Base-by-base conservation (phyloP, 371 early-diverging fungal genomes). In the Cokeromyces recurvatus region DNA sequence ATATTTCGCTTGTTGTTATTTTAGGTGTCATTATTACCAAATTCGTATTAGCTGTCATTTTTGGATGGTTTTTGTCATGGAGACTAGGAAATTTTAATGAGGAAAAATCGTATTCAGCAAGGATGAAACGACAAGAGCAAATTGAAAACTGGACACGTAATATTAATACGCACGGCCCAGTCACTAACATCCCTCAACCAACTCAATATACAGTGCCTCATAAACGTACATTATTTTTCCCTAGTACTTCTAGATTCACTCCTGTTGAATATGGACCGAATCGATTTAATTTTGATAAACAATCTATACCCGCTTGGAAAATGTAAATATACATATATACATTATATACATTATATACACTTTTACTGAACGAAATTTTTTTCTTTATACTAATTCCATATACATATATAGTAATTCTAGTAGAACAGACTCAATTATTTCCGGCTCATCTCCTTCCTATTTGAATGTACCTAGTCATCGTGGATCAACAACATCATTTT, bases 11-110 rank as follows among this genome's bases (percentile, higher is more conserved):
- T 23, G 62, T 71, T 21, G 74, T 85, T 32, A 80, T 84, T 55
- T 51, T 86, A 39, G 80, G 78, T 43, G 74, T 77, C 16, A 81
- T 84, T 29, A 15, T 73, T 47, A 69, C 65, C 65, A 92, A 86
- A 61, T 89, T 92, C 48, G 56, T 66, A 10, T 72, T 87, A 48
- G 90, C 92, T 8, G 56, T 89, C 8, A 61, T 78, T 32, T 92
- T 91, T 69, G 82, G 79, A 21, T 86, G 86, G 86, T 78, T 85
- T 21, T 53, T 88, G 46, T 73, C 79, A 0, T 80, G 78, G 61
- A 67, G 76, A 27, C 58, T 82, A 25, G 86, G 81, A 35, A 84
- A 77, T 24, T 64, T 69, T 31, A 65, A 69, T 17, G 74, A 77
- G 70, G 66, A 65, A 48, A 34, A 54, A 47, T 53, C 72, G 41